Evolutionary conservation across 805 yeast species (phyloP).

Genomic region (Ogataea degrootiae): DNA sequence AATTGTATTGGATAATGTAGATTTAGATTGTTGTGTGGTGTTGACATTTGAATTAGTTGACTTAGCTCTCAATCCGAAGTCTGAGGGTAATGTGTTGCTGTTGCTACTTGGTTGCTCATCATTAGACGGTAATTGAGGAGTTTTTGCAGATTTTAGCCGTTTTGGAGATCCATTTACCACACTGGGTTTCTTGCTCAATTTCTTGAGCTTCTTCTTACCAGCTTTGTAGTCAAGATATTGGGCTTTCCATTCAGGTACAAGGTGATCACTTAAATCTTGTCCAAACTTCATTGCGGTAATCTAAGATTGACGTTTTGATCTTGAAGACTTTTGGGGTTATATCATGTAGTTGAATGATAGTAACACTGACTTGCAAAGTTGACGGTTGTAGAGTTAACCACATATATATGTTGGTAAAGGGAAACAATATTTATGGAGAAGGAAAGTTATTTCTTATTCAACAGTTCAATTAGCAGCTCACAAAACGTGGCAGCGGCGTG

Average conservation of each 20-base stretch:
- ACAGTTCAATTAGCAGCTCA: too few relatives aligned
- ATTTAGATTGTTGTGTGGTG: too few relatives aligned
- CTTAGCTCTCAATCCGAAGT: not conserved
- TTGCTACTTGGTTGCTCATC: not conserved
- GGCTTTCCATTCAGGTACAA: slow-evolving; percentile 85
- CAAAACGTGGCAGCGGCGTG: too few relatives aligned
- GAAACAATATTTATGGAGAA: too few relatives aligned
- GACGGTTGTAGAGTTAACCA: too few relatives aligned
- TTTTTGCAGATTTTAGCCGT: not conserved
- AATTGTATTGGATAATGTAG: too few relatives aligned
- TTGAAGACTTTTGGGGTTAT: not conserved
- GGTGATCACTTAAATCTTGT: slow-evolving; percentile 58
- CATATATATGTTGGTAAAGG: too few relatives aligned
- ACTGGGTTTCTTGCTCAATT: slow-evolving; percentile 19
- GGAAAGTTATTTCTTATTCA: too few relatives aligned
- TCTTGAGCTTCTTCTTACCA: slow-evolving; percentile 37
- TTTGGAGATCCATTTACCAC: slow-evolving; percentile 1
- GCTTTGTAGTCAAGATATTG: slow-evolving; percentile 69
- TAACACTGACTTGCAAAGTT: too few relatives aligned
- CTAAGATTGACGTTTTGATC: not conserved
- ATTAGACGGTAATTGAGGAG: not conserved
- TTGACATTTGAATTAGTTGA: not conserved
- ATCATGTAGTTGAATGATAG: too few relatives aligned
- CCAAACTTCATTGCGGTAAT: slow-evolving; percentile 57
- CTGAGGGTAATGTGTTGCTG: not conserved